Percentiles rank a stretch among this genome's conserved stretches.
phyloP scores from a whole-genome alignment of 1,284 basidiomycete species.

The Laetiporus sulphureus region DNA sequence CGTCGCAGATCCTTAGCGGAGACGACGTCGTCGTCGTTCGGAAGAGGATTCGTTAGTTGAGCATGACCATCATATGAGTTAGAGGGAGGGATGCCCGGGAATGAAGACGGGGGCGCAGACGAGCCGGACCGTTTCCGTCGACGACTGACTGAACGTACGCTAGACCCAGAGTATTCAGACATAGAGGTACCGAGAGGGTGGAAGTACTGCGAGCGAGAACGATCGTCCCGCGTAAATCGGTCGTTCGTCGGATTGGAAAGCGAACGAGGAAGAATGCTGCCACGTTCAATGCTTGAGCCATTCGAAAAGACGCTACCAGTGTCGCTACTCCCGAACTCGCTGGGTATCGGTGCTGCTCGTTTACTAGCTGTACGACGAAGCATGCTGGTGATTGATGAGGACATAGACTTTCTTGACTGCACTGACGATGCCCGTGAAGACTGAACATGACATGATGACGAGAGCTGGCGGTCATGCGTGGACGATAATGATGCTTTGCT shows the following conservation, averaged over 20 bases:
- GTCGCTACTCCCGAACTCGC: constrained; percentile 39
- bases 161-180: constrained; percentile 13
- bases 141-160: constrained; percentile 21
- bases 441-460: constrained; percentile 47
- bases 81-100: constrained; percentile 29
- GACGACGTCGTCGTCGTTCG: constrained; percentile 47
- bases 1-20: constrained; percentile 54
- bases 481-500: constrained; percentile 19
- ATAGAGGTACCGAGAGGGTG: constrained; percentile 13
- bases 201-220: constrained; percentile 30
- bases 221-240: constrained; percentile 39
- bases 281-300: constrained; percentile 37
- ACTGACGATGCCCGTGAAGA: constrained; percentile 50
- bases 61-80: constrained; percentile 22
- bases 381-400: constrained; percentile 52
- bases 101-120: constrained; percentile 46
- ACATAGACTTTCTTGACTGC: constrained; percentile 51
- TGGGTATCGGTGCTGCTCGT: constrained; percentile 35
- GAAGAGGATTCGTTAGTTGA: constrained; percentile 32
- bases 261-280: constrained; percentile 29
- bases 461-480: constrained; percentile 31
- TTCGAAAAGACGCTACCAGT: constrained; percentile 47
- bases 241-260: constrained; percentile 44
- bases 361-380: constrained; percentile 50
- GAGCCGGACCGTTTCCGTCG: constrained; percentile 38